Evolutionary conservation across 805 yeast species (phyloP).

Genomic region (Candida odintsovae): DNA sequence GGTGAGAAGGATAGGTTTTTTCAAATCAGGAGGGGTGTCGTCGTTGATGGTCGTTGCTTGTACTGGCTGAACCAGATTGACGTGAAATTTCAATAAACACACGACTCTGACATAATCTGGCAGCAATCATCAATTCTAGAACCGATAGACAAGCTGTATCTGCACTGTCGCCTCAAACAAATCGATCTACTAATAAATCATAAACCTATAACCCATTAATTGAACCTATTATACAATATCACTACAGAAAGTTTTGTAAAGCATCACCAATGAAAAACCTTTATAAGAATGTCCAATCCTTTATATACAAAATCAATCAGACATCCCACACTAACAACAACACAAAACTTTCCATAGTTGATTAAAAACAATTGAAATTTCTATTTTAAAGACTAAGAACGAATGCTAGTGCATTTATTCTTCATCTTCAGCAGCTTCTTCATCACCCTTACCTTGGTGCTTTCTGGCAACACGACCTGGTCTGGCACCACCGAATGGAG

Average conservation of each 20-base stretch:
- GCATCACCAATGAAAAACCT: neutral
- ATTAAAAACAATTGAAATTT: neutral
- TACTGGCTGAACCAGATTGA: neutral
- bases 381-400: slow-evolving; percentile 5
- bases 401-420: slow-evolving; percentile 43
- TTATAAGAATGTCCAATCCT: slow-evolving; percentile 1
- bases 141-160: neutral
- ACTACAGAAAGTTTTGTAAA: neutral
- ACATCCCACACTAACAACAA: slow-evolving; percentile 1
- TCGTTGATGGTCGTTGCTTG: neutral
- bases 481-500: slow-evolving; percentile 99
- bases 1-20: neutral
- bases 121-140: neutral
- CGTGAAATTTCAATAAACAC: neutral
- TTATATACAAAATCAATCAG: slow-evolving; percentile 1
- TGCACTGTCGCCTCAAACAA: too few relatives aligned
- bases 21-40: neutral
- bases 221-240: slow-evolving; percentile 1
- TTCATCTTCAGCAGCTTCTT: slow-evolving; percentile 69
- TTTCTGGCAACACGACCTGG: slow-evolving; percentile 99
- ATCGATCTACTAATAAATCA: neutral
- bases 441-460: slow-evolving; percentile 37
- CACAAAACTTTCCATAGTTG: neutral
- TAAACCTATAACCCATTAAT: neutral
- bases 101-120: neutral